These are phyloP conservation scores for Veloporphyrellus conicus DNA, from an alignment of 1,284 basidiomycete genomes.

Conservation along the genomic window DNA sequence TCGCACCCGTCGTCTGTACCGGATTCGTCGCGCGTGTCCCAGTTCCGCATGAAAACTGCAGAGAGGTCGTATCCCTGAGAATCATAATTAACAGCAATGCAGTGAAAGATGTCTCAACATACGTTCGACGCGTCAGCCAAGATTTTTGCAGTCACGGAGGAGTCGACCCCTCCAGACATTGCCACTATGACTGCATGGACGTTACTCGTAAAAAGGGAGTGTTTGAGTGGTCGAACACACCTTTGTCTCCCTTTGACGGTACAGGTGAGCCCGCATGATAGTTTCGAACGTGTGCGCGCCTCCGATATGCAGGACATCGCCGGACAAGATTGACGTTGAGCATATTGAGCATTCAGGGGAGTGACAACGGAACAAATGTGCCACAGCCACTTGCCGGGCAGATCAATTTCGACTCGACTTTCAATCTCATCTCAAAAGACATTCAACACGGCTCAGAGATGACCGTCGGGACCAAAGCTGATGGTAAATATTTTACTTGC, in stretches of 20 bases:
- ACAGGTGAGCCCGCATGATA: slow-evolving; percentile 15
- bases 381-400: slow-evolving; percentile 1
- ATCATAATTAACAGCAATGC: background rate
- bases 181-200: slow-evolving; percentile 70
- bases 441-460: slow-evolving; percentile 20
- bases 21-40: slow-evolving; percentile 76
- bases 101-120: slow-evolving; percentile 2
- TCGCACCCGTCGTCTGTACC: slow-evolving; percentile 77
- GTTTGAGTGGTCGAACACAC: background rate
- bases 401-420: background rate
- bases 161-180: slow-evolving; percentile 97
- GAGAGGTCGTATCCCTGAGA: slow-evolving; percentile 74
- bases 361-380: slow-evolving; percentile 7
- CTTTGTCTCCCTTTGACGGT: slow-evolving; percentile 31
- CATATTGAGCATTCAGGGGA: too few species aligned
- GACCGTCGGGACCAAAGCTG: slow-evolving; percentile 42
- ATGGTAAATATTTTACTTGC: slow-evolving; percentile 28
- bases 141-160: slow-evolving; percentile 76
- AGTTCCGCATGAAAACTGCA: slow-evolving; percentile 95
- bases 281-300: slow-evolving; percentile 3
- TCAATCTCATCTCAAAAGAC: background rate
- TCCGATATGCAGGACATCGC: slow-evolving; percentile 9
- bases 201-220: background rate
- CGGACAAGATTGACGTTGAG: slow-evolving; percentile 9
- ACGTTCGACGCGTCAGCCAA: slow-evolving; percentile 59